Base-by-base conservation (phyloP, 2,329 filamentous ascomycete species). In the Calonectria honghensis region DNA sequence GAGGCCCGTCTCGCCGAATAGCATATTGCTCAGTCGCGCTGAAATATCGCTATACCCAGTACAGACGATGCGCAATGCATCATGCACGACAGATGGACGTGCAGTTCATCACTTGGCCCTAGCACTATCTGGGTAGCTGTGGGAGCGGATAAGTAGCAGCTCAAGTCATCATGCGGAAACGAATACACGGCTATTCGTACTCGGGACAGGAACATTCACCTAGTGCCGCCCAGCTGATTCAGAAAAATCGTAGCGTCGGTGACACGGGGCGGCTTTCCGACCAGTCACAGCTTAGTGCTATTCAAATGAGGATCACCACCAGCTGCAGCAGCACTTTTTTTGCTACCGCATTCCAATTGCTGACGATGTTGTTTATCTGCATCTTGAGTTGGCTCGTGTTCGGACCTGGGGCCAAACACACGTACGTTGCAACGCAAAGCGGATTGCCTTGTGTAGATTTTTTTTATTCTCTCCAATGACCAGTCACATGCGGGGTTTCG, bases 1-100 rank as follows among this genome's bases (percentile, higher is more conserved):
- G 70, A 68, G 18, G 64, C n/a, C 76, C 75, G 72, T 69, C 71
- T 73, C 70, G 74, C 68, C 41, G 76, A 77, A 65, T 66, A 77
- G 75, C 76, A 80, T 80, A 73, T 37, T 18, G 39, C 24, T 14
- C 50, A 5, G 50, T 5, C 24, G 16, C 31, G 4, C 5, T 41
- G 14, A 24, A 37, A 50, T 73, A 73, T 73, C 50, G 65, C 24
- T 69, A 31, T 73, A 73, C n/a, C 20, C 50, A 7, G 29, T n/a
- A 45, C 39, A 45, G 10, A 7, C 57, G 51, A 48, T 61, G 48
- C 59, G 31, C 45, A 27, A 63, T 50, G 54, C 54, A 59, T 45
- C 54, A 61, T 51, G n/a, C 32, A 67, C 61, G 32, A 48, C 37
- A 41, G 45, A 35, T 11, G 18, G 37, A 45, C 35, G 32, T 70